Percentiles rank a stretch among this genome's conserved stretches.
phyloP scores from a whole-genome alignment of 805 yeast species.

The Peterozyma toletana region DNA sequence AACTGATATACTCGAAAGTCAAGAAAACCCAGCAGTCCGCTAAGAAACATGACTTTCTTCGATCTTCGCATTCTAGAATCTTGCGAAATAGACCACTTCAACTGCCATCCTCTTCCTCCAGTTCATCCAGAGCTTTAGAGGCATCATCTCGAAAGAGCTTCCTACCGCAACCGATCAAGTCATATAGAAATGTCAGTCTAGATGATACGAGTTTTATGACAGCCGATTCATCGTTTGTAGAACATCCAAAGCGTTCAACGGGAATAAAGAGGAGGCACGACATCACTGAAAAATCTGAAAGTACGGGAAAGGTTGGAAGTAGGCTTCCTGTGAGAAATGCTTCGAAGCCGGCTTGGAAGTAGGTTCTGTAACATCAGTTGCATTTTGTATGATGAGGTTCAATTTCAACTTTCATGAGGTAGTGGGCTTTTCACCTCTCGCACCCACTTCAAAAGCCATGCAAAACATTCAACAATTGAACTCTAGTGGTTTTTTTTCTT shows the following conservation, averaged over 20 bases:
- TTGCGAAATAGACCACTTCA: conserved; percentile 3
- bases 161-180: neutral
- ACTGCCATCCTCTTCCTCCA: neutral
- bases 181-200: neutral
- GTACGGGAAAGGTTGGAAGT: neutral
- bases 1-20: neutral
- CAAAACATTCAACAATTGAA: no score
- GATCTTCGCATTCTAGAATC: conserved; percentile 2
- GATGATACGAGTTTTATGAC: conserved; percentile 3
- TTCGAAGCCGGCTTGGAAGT: conserved; percentile 8
- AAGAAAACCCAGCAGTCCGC: neutral
- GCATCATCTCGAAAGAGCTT: neutral
- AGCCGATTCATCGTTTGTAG: conserved; percentile 5
- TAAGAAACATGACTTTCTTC: neutral
- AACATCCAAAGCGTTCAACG: neutral
- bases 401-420: no score
- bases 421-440: no score
- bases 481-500: no score
- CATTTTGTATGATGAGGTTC: no score
- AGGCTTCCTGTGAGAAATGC: conserved; percentile 5
- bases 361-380: no score
- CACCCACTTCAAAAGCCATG: no score
- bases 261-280: conserved; percentile 3
- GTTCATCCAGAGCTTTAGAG: neutral
- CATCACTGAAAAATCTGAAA: neutral